Evolutionary conservation across 2,329 filamentous ascomycete genomes (phyloP), one percentile per base, ranked within the genome.

Genomic region (Neofusicoccum ribis): DNA sequence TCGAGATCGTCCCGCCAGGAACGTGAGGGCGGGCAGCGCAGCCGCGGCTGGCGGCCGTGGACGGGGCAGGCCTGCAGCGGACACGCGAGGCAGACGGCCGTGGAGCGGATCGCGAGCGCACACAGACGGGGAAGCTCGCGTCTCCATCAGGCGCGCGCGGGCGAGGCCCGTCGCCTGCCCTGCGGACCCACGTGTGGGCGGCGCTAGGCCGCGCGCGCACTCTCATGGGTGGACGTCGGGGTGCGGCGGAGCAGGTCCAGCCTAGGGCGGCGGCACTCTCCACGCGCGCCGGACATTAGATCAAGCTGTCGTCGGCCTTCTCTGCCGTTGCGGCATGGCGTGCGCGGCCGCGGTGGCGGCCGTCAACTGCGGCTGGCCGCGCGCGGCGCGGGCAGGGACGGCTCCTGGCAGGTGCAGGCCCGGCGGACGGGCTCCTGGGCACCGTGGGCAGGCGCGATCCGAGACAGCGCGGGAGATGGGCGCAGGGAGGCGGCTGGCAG

Each of bases 401-500:
- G 27, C 43, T 17, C 37, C 37, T 15, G 37, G 37, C 37, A 7
- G 47, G 1, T 34, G 12, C 11, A 34, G 56, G n/a, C n/a, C 56
- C 56, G 31, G 43, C n/a, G 3, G 31, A 31, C 6, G 36, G 51
- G 50, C 51, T 12, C 27, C 27, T 31, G 27, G 27, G 27, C 27
- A 7, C 51, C 46, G 27, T 31, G n/a, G 20, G 46, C 46, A 23
- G 15, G 23, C 52, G 15, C 14, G 34, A 56, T 43, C 51, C 51
- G 39, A 39, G 51, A 43, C 51, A 17, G 39, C 41, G 43, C 56
- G 56, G 56, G 56, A 60, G 56, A 60, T 60, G 56, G 56, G 56
- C 41, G 31, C 56, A 60, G 56, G 56, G 56, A 60, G 41, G 20
- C 39, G 14, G 56, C 5, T 60, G 41, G 27, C 6, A 11, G 5